Evolutionary conservation across 2,329 filamentous ascomycete species (phyloP).

Genomic region (Emergomyces orientalis): DNA sequence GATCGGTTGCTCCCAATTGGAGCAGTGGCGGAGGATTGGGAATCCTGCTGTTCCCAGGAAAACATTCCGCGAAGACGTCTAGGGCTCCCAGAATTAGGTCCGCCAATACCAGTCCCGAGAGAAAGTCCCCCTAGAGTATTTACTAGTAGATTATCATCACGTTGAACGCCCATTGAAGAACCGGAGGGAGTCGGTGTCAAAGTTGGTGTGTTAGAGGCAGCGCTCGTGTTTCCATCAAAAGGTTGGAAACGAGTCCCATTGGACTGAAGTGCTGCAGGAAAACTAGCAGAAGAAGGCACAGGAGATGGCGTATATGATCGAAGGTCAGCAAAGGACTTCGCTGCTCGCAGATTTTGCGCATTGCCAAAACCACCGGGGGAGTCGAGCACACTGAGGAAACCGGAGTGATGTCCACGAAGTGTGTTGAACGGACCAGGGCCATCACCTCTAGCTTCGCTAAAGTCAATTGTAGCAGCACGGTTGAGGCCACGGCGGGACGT

Average conservation of each 20-base stretch:
- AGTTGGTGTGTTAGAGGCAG: slow-evolving; percentile 55
- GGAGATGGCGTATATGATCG: slow-evolving; percentile 93
- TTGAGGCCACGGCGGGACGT: slow-evolving; percentile 76
- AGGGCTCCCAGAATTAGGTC: slow-evolving; percentile 46
- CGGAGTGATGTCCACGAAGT: slow-evolving; percentile 63
- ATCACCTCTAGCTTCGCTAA: slow-evolving; percentile 70
- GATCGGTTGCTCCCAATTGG: slow-evolving; percentile 57
- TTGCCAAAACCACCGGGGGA: slow-evolving; percentile 58
- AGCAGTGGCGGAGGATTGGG: slow-evolving; percentile 41
- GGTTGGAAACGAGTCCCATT: slow-evolving; percentile 52
- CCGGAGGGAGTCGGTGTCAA: slow-evolving; percentile 52
- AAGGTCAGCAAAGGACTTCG: slow-evolving; percentile 93
- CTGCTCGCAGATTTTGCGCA: slow-evolving; percentile 73
- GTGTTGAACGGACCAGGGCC: slow-evolving; percentile 63
- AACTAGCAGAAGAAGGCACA: slow-evolving; percentile 79
- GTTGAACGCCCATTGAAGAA: slow-evolving; percentile 39
- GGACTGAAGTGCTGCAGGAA: slow-evolving; percentile 57
- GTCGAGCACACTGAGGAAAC: slow-evolving; percentile 77
- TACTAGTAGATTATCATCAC: slow-evolving; percentile 51
- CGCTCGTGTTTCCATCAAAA: slow-evolving; percentile 48
- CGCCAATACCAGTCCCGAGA: slow-evolving; percentile 42
- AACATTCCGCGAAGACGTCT: slow-evolving; percentile 51
- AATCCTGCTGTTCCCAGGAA: slow-evolving; percentile 49
- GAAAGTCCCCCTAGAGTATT: slow-evolving; percentile 55
- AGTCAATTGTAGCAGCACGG: slow-evolving; percentile 94